Conservation (phyloP, 108 stramenopile species). For the Cyclotella sp. region DNA sequence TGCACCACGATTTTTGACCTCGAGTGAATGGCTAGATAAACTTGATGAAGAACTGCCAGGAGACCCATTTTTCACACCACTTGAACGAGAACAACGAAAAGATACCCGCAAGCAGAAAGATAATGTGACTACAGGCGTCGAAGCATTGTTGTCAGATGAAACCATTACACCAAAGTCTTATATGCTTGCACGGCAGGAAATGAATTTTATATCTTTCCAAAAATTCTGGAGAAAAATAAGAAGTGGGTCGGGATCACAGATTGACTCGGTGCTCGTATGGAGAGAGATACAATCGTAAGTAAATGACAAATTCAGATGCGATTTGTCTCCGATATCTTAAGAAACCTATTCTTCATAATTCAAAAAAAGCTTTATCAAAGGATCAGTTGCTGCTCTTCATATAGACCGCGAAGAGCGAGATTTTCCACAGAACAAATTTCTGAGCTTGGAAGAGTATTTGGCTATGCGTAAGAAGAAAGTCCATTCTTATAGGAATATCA, state of each 20-base stretch:
- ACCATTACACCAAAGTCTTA: background rate
- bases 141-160: conserved; percentile 38
- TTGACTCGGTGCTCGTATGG: conserved; percentile 46
- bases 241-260: conserved; percentile 12
- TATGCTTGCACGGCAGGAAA: conserved; percentile 28
- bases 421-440: conserved; percentile 32
- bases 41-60: conserved; percentile 50
- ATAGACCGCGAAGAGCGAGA: conserved; percentile 21
- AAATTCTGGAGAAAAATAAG: conserved; percentile 49
- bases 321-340: no score
- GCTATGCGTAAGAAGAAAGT: conserved; percentile 25
- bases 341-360: no score
- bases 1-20: conserved; percentile 46
- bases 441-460: conserved; percentile 51
- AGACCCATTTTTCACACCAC: conserved; percentile 40
- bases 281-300: conserved; percentile 52
- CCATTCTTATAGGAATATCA: background rate
- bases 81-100: conserved; percentile 35
- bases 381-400: conserved; percentile 40
- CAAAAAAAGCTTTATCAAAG: conserved; percentile 57
- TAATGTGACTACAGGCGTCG: conserved; percentile 43
- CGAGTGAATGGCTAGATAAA: conserved; percentile 50
- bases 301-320: no score
- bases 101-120: conserved; percentile 48
- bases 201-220: conserved; percentile 42